Evolutionary conservation across 1,139 yeast genomes (phyloP), one percentile per base, ranked within the genome.

Genomic region (Yamadazyma diddensiae): DNA sequence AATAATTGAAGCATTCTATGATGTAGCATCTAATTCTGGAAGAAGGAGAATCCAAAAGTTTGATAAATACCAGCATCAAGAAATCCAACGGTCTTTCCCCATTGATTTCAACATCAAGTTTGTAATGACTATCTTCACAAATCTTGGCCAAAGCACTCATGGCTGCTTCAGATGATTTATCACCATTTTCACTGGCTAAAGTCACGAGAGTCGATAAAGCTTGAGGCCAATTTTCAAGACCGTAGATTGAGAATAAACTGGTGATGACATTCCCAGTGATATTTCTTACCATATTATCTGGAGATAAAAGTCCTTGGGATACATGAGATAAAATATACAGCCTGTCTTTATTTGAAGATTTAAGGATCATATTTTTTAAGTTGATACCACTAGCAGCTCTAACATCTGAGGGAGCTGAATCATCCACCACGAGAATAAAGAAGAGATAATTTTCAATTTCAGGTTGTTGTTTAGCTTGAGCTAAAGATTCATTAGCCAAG

Each of bases 221-320:
- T 27, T 74, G 76, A 2, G 94, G 88, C 95, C 95, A 87, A 19
- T 71, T 68, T 20, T 64, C 58, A 26, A 85, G 67, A 1, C 95
- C 94, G 30, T 78, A 75, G n/a, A 77, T 66, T 6, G 83, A 70
- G 46, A 90, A 83, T 25, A 92, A 61, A 0, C 95, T 73, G 2
- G 97, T 85, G 33, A 92, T 80, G 33, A 88, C 95, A 51, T 82
- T 90, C 28, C 97, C 96, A 10, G 96, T 81, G 40, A 90, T 86
- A 51, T 85, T 87, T 41, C 95, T 73, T 16, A 90, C 85, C 49
- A 85, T 62, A 13, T 65, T 55, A 40, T 77, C 78, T 1, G 62
- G 49, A 36, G 77, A 84, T 30, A 74, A 55, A 32, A 92, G 67
- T 1, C 97, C 98, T 34, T 70, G 69, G 23, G 86, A 59, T 16